These are phyloP conservation scores for Melampsora abietis-canadensis DNA, from an alignment of 1,284 basidiomycete species.

Conservation along the genomic window DNA sequence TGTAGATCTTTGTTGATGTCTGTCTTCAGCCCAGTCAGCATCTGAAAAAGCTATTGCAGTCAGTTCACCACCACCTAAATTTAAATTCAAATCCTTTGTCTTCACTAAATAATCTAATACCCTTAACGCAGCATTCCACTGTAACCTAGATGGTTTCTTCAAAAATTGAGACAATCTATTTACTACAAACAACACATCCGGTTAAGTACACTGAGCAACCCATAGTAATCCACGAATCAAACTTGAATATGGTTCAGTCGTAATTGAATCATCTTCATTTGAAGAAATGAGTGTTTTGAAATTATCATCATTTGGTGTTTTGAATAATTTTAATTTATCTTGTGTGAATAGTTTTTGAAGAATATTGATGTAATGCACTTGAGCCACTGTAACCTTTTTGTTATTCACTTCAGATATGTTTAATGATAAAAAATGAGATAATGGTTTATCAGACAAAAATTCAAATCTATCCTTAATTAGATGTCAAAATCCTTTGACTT, in stretches of 20 bases:
- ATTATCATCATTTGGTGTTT: too few relatives aligned
- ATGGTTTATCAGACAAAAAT: background rate
- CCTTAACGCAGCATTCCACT: background rate
- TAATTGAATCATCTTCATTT: too few relatives aligned
- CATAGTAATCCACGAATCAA: background rate
- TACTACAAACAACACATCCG: background rate
- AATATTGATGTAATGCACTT: too few relatives aligned
- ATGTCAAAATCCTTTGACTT: background rate
- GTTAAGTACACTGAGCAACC: background rate
- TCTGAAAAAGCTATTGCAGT: background rate
- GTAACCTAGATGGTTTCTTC: background rate
- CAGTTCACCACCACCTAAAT: background rate
- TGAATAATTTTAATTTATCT: too few relatives aligned
- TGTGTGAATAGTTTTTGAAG: too few relatives aligned
- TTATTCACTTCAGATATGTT: background rate
- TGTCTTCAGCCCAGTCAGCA: conserved; percentile 16
- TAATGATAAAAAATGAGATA: conserved; percentile 16
- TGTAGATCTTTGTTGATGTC: background rate
- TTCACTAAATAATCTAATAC: background rate
- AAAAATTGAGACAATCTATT: conserved; percentile 3
- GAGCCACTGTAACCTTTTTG: too few relatives aligned
- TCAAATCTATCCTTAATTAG: background rate
- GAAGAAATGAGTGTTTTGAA: too few relatives aligned
- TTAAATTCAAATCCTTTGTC: background rate
- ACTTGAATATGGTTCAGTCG: too few relatives aligned